These are phyloP conservation scores for Candida methanosorbosa DNA, from an alignment of 805 yeast species.

Conservation along the genomic window DNA sequence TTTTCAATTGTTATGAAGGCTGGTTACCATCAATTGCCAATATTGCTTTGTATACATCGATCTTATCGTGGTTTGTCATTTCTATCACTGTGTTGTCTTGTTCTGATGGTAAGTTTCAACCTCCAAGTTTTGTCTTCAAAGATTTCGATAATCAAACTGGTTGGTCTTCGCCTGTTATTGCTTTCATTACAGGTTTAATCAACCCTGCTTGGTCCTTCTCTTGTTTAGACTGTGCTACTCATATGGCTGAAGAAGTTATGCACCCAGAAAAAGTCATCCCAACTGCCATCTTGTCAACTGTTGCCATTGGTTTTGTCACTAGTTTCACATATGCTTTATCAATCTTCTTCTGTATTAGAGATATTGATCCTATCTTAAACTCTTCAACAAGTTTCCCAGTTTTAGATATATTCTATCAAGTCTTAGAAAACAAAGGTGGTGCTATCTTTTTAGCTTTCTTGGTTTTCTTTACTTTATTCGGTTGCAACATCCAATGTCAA, in stretches of 20 bases:
- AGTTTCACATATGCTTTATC: constrained; percentile 43
- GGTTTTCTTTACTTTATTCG: constrained; percentile 44
- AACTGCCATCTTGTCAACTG: constrained; percentile 52
- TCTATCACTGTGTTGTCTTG: constrained; percentile 45
- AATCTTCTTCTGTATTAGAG: constrained; percentile 50
- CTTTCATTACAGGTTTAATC: constrained; percentile 61
- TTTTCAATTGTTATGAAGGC: constrained; percentile 43
- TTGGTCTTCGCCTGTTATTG: constrained; percentile 50
- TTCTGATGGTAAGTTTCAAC: constrained; percentile 42
- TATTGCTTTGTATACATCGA: constrained; percentile 41
- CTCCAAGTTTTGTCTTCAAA: constrained; percentile 44
- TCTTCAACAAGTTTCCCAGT: constrained; percentile 57
- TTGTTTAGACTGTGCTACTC: constrained; percentile 64
- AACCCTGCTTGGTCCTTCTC: constrained; percentile 66
- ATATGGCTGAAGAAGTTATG: constrained; percentile 58
- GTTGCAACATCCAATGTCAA: constrained; percentile 52
- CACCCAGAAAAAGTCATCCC: constrained; percentile 55
- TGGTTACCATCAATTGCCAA: constrained; percentile 44
- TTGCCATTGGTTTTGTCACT: constrained; percentile 58
- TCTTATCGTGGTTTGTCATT: constrained; percentile 43
- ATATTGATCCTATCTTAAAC: constrained; percentile 37
- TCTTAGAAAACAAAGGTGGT: constrained; percentile 41
- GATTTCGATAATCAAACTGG: constrained; percentile 50
- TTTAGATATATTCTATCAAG: constrained; percentile 54
- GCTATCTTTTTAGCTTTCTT: constrained; percentile 43